phyloP scores from a whole-genome alignment of 305 asterid species.

The Striga hermonthica region DNA sequence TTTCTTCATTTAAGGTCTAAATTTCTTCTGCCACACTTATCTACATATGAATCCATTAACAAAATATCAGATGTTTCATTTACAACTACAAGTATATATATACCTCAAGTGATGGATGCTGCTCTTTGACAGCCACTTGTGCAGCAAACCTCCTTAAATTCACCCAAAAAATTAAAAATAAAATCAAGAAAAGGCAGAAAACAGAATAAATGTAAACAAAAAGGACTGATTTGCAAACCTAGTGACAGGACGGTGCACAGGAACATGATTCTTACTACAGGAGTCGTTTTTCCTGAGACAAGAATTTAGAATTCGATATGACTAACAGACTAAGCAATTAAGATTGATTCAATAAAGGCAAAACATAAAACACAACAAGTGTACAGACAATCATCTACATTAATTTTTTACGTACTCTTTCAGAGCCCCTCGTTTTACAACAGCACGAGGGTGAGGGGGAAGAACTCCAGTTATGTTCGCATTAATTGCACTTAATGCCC shows the following conservation, averaged over 20 bases:
- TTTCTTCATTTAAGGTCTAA: too few relatives aligned
- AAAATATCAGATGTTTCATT: neutral
- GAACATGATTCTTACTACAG: constrained; percentile 45
- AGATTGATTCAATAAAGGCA: neutral
- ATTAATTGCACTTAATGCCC: constrained; percentile 69
- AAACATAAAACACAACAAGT: neutral
- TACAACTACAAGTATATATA: constrained; percentile 32
- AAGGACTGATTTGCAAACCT: constrained; percentile 48
- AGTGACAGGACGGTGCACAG: constrained; percentile 69
- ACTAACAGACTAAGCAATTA: neutral
- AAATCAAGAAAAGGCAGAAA: neutral
- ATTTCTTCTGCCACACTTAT: neutral
- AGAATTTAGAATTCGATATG: constrained; percentile 23
- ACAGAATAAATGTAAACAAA: neutral
- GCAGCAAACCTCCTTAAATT: constrained; percentile 56
- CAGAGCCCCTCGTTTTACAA: constrained; percentile 54
- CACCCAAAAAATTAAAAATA: constrained; percentile 10
- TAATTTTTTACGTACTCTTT: constrained; percentile 49
- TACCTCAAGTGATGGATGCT: constrained; percentile 42
- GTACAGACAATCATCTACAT: constrained; percentile 2
- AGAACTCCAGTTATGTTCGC: constrained; percentile 53
- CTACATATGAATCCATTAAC: neutral
- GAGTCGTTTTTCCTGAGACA: constrained; percentile 47
- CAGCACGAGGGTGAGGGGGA: constrained; percentile 47
- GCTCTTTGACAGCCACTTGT: constrained; percentile 52